A percentile compares a stretch with the other conserved stretches of the same genome.
phyloP scores from a whole-genome alignment of 164 flowering plant species.

The Aristolochia fimbriata region DNA sequence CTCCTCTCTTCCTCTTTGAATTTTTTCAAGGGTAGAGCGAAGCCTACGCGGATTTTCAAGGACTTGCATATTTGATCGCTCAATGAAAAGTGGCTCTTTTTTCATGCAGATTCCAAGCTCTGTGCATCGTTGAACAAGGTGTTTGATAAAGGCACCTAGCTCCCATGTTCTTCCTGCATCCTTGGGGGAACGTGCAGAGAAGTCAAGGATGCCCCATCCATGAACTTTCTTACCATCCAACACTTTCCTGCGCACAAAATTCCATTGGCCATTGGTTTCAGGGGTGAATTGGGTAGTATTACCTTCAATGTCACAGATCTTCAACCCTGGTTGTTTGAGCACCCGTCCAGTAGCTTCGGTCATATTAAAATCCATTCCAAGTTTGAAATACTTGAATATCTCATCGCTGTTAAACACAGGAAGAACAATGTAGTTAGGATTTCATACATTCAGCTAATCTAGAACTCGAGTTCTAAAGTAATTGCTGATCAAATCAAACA shows the following conservation, averaged over 20 bases:
- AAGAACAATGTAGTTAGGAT: neutral
- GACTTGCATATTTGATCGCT: conserved; percentile 17
- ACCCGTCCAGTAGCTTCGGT: conserved; percentile 51
- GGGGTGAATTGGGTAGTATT: conserved; percentile 7
- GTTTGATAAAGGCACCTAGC: conserved; percentile 16
- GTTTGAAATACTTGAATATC: conserved; percentile 29
- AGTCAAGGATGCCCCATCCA: conserved; percentile 58
- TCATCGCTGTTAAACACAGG: conserved; percentile 22
- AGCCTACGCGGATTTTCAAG: conserved; percentile 22
- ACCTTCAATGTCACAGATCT: conserved; percentile 25
- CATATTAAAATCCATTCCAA: conserved; percentile 34
- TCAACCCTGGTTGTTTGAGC: conserved; percentile 46
- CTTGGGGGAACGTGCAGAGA: neutral
- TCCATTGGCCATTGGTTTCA: conserved; percentile 62
- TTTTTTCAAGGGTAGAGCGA: conserved; percentile 18
- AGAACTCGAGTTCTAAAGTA: neutral
- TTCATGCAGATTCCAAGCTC: conserved; percentile 34
- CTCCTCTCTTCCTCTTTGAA: conserved; percentile 9
- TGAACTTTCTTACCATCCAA: conserved; percentile 39
- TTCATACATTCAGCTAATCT: neutral
- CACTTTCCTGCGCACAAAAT: conserved; percentile 32
- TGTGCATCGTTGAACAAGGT: conserved; percentile 21
- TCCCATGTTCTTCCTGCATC: conserved; percentile 1
- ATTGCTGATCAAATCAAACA: too few species aligned
- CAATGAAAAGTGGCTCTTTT: conserved; percentile 14